Percentiles rank a stretch among this genome's conserved stretches.
Evolutionary conservation across 495 filamentous ascomycete species (phyloP).

Genomic region (Tuber melanosporum): DNA sequence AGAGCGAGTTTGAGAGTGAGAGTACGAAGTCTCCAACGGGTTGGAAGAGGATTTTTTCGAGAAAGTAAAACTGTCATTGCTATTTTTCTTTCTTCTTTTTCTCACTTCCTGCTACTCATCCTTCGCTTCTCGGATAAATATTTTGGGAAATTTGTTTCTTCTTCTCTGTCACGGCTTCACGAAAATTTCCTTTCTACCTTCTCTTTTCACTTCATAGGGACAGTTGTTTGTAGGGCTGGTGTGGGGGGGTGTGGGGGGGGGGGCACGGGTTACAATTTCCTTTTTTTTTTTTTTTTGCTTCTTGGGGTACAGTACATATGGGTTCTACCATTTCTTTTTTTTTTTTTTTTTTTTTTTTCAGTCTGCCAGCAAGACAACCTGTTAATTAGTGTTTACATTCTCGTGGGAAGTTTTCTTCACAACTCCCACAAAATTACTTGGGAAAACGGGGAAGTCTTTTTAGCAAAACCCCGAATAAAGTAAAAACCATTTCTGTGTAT

Average conservation of each 20-base stretch:
- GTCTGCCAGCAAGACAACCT: not conserved
- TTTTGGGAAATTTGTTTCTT: constrained; percentile 19
- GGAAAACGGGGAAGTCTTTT: not conserved
- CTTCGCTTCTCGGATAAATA: constrained; percentile 35
- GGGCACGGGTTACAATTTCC: constrained; percentile 6
- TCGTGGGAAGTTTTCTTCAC: not conserved
- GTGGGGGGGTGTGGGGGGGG: constrained; percentile 27
- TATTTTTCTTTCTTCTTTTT: constrained; percentile 1
- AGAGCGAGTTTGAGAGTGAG: constrained; percentile 24
- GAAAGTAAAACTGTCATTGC: constrained; percentile 15
- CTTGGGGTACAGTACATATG: constrained; percentile 21
- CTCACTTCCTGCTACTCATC: constrained; percentile 14
- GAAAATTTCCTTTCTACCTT: constrained; percentile 10
- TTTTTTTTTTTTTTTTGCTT: constrained; percentile 8
- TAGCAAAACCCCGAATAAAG: not conserved
- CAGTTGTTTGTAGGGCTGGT: constrained; percentile 24
- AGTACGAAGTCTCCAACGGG: constrained; percentile 6
- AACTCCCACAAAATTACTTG: not conserved
- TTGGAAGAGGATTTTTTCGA: constrained; percentile 27
- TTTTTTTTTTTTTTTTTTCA: constrained; percentile 14
- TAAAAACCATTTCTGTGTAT: not conserved
- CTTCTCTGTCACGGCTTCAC: constrained; percentile 2
- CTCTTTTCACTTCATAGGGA: constrained; percentile 25
- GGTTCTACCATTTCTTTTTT: constrained; percentile 19
- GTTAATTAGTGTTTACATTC: constrained; percentile 4